Conservation (phyloP, 2,329 filamentous ascomycete genomes). For the Beauveria sp. region DNA sequence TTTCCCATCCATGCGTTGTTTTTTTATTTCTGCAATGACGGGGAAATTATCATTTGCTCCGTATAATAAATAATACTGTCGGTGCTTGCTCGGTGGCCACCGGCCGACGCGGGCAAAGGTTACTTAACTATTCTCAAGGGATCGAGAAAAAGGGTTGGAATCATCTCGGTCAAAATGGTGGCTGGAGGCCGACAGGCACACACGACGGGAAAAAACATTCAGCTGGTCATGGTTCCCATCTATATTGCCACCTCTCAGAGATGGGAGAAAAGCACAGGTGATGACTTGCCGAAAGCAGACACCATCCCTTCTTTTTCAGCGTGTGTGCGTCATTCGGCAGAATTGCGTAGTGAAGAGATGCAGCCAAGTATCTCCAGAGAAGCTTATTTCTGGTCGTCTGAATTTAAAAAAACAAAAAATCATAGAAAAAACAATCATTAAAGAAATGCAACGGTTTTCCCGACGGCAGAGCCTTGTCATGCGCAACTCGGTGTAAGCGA, state of each 20-base stretch:
- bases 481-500: neutral
- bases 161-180: neutral
- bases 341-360: neutral
- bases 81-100: too few species aligned
- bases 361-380: too few species aligned
- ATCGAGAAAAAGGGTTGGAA: neutral
- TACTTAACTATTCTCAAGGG: neutral
- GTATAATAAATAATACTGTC: neutral
- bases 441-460: too few species aligned
- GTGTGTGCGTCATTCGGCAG: neutral
- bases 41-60: neutral
- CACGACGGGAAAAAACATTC: neutral
- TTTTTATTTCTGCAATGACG: neutral
- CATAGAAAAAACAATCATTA: neutral
- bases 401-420: neutral
- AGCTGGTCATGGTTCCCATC: neutral
- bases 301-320: neutral
- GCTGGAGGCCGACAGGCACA: too few species aligned
- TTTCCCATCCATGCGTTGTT: neutral
- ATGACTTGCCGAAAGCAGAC: neutral
- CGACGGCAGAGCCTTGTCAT: neutral
- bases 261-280: neutral
- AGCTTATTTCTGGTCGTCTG: too few species aligned
- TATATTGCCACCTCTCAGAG: neutral
- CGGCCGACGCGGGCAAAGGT: too few species aligned